Evolutionary conservation across 768 basidiomycete species (phyloP).

Genomic region (Leccinum incarnatum): DNA sequence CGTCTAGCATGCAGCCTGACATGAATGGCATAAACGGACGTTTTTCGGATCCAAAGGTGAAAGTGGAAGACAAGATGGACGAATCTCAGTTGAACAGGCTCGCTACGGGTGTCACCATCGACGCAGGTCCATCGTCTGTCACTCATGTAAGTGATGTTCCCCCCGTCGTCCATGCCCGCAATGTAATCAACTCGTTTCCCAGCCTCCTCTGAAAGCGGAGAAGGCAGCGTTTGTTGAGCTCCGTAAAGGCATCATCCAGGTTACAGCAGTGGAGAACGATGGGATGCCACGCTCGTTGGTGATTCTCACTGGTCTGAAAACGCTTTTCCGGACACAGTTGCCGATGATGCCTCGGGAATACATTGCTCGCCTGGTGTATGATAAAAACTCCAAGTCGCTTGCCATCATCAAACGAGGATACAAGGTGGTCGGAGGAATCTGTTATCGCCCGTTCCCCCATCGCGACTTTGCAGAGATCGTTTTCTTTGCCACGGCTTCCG

Average conservation of each 20-base stretch:
- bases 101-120: slow-evolving; percentile 77
- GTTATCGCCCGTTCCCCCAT: slow-evolving; percentile 93
- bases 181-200: slow-evolving; percentile 9
- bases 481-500: slow-evolving; percentile 95
- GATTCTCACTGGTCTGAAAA: slow-evolving; percentile 92
- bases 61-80: slow-evolving; percentile 78
- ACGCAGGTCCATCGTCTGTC: slow-evolving; percentile 49
- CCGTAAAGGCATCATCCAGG: slow-evolving; percentile 76
- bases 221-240: slow-evolving; percentile 81
- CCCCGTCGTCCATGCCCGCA: background rate
- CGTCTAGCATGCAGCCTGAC: slow-evolving; percentile 38
- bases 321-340: slow-evolving; percentile 93
- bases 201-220: slow-evolving; percentile 61
- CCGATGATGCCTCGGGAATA: slow-evolving; percentile 99
- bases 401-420: slow-evolving; percentile 94
- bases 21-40: slow-evolving; percentile 45
- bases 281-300: slow-evolving; percentile 70
- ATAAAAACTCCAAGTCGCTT: slow-evolving; percentile 85
- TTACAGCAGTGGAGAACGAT: slow-evolving; percentile 85
- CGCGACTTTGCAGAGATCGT: slow-evolving; percentile 97
- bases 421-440: slow-evolving; percentile 97
- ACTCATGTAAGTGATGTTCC: slow-evolving; percentile 41
- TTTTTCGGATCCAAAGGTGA: slow-evolving; percentile 51
- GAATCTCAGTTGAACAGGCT: slow-evolving; percentile 73
- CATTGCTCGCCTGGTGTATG: slow-evolving; percentile 92